A percentile compares a stretch with the other conserved stretches of the same genome.
Conservation (phyloP, 805 yeast species). For the Kuraishia cidri region DNA sequence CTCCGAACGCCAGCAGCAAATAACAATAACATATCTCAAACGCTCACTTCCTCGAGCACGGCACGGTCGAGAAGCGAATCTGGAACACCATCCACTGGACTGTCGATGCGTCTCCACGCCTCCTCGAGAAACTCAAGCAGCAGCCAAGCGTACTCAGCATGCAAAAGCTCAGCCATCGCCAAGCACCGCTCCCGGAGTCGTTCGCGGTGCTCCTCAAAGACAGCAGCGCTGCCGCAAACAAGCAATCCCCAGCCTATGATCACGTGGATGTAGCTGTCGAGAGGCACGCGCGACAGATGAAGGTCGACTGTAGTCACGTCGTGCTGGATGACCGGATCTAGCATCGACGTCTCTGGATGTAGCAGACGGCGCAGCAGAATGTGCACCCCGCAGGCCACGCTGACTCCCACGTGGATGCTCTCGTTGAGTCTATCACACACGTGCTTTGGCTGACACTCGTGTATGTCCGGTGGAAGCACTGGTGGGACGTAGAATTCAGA, state of each 20-base stretch:
- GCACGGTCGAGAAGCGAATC: conserved; percentile 6
- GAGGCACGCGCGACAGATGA: not conserved
- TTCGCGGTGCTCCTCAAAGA: not conserved
- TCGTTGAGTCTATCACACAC: too few relatives aligned
- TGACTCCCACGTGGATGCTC: not conserved
- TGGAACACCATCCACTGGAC: not conserved
- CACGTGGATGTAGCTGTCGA: not conserved
- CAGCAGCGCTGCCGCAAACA: conserved; percentile 1
- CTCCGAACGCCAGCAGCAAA: too few relatives aligned
- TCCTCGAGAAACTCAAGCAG: conserved; percentile 2
- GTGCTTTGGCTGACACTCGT: not conserved
- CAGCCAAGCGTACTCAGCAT: conserved; percentile 1
- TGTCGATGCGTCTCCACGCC: conserved; percentile 1
- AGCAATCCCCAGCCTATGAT: conserved; percentile 2
- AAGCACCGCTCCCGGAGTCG: not conserved
- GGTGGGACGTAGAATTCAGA: not conserved
- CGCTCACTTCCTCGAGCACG: not conserved
- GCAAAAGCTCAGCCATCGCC: conserved; percentile 1
- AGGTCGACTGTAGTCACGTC: not conserved
- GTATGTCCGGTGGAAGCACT: not conserved
- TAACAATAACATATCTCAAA: too few relatives aligned
- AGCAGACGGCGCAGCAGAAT: conserved; percentile 1
- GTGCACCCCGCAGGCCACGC: not conserved
- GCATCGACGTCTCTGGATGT: not conserved
- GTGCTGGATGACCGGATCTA: conserved; percentile 1